phyloP scores from a whole-genome alignment of 1,284 basidiomycete genomes.

The Anthracocystis walkeri region DNA sequence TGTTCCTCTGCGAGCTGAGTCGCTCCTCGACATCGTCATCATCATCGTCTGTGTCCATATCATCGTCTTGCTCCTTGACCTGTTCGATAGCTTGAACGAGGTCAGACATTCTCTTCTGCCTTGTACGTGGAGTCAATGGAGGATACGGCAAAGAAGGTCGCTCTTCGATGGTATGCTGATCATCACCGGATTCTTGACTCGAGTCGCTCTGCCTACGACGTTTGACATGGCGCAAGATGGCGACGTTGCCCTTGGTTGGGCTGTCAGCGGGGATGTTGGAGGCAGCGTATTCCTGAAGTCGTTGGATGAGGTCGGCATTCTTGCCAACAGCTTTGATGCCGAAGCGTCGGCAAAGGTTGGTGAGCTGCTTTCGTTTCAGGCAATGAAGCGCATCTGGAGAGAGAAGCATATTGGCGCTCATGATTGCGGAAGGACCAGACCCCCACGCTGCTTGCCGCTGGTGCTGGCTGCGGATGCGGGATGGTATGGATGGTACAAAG shows the following conservation, averaged over 20 bases:
- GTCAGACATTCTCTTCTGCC: constrained; percentile 38
- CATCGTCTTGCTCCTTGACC: constrained; percentile 31
- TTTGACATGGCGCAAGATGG: constrained; percentile 45
- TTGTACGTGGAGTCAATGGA: constrained; percentile 38
- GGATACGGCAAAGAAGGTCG: background rate
- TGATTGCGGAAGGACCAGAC: constrained; percentile 10
- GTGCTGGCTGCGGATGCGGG: constrained; percentile 1
- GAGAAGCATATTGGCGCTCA: constrained; percentile 46
- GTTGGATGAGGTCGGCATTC: constrained; percentile 47
- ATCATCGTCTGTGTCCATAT: constrained; percentile 35
- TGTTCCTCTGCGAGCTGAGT: constrained; percentile 23
- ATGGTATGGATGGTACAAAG: background rate
- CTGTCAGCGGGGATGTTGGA: constrained; percentile 42
- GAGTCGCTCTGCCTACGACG: constrained; percentile 39
- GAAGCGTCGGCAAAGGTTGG: constrained; percentile 53
- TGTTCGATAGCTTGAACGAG: constrained; percentile 46
- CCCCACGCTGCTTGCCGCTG: constrained; percentile 14
- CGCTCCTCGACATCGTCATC: constrained; percentile 12
- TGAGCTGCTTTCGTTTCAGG: constrained; percentile 59
- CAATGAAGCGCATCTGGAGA: constrained; percentile 55
- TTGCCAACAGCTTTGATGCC: constrained; percentile 56
- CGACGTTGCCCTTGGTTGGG: constrained; percentile 48
- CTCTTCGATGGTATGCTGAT: constrained; percentile 8
- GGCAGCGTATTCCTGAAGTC: constrained; percentile 47
- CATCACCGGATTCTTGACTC: constrained; percentile 29